Conservation (phyloP, 1,139 yeast genomes). For the Lodderomyces margitis region DNA sequence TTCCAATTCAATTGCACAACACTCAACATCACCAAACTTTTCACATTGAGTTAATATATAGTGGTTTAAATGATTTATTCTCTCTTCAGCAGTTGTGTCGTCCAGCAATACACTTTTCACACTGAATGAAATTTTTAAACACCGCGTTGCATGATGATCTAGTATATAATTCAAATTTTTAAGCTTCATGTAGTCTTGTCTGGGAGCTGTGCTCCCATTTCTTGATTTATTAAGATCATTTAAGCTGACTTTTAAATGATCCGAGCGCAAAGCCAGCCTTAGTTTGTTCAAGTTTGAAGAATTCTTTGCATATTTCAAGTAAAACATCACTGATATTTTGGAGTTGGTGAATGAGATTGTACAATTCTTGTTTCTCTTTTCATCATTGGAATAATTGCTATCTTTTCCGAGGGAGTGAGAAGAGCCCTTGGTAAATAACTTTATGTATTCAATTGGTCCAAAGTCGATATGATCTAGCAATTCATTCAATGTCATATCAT, state of each 20-base stretch:
- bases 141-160: constrained; percentile 42
- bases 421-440: constrained; percentile 26
- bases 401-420: no score
- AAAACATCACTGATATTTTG: constrained; percentile 33
- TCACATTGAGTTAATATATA: constrained; percentile 23
- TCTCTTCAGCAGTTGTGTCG: constrained; percentile 1
- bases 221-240: constrained; percentile 21
- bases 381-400: neutral
- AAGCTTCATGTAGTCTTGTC: constrained; percentile 40
- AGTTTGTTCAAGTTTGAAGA: constrained; percentile 25
- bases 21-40: constrained; percentile 39
- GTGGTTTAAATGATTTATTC: constrained; percentile 6
- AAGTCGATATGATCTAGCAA: constrained; percentile 35
- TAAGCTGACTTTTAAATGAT: constrained; percentile 30
- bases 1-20: constrained; percentile 18
- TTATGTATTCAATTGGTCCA: constrained; percentile 47
- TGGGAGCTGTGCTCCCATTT: constrained; percentile 9
- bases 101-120: constrained; percentile 12
- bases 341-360: constrained; percentile 42
- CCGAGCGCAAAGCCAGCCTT: constrained; percentile 28
- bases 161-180: constrained; percentile 43
- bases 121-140: constrained; percentile 22
- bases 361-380: constrained; percentile 25
- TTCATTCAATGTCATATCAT: constrained; percentile 28
- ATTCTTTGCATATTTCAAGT: constrained; percentile 33